Conservation (phyloP, 345 rosid species). For the Raphanus raphanistrum region DNA sequence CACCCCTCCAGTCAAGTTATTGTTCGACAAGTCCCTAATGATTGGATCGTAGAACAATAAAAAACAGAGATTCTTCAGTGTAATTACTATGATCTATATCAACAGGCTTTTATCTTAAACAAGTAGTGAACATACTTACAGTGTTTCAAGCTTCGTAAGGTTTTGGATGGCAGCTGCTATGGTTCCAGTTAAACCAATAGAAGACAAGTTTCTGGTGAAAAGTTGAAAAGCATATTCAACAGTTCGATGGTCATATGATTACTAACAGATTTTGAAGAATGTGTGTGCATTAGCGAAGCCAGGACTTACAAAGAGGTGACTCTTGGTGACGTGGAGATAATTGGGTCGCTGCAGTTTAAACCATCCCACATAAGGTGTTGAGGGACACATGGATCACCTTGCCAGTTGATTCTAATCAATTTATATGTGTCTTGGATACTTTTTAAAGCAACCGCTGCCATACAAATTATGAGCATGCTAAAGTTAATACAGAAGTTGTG, state of each 20-base stretch:
- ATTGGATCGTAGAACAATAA: neutral
- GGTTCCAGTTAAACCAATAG: conserved; percentile 40
- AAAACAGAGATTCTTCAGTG: too few relatives aligned
- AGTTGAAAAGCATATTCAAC: too few relatives aligned
- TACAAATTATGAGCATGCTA: neutral
- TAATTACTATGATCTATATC: too few relatives aligned
- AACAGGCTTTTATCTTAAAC: too few relatives aligned
- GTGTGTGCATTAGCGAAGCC: too few relatives aligned
- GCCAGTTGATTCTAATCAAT: conserved; percentile 12
- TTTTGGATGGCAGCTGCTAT: conserved; percentile 33
- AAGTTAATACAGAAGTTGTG: too few relatives aligned
- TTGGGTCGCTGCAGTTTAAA: neutral
- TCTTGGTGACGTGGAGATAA: conserved; percentile 18
- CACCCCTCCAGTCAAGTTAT: conserved; percentile 38
- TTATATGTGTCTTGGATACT: neutral
- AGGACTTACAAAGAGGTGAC: conserved; percentile 22
- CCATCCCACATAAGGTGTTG: neutral
- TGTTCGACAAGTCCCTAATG: conserved; percentile 47
- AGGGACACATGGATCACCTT: conserved; percentile 33
- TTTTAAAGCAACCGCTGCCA: conserved; percentile 2
- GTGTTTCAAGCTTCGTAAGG: conserved; percentile 36
- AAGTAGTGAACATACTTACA: conserved; percentile 37
- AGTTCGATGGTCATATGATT: too few relatives aligned
- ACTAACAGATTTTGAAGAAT: too few relatives aligned
- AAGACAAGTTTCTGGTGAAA: conserved; percentile 36